These are phyloP conservation scores for Hymenoscyphus occultus DNA, from an alignment of 2,329 filamentous ascomycete genomes.

Conservation along the genomic window DNA sequence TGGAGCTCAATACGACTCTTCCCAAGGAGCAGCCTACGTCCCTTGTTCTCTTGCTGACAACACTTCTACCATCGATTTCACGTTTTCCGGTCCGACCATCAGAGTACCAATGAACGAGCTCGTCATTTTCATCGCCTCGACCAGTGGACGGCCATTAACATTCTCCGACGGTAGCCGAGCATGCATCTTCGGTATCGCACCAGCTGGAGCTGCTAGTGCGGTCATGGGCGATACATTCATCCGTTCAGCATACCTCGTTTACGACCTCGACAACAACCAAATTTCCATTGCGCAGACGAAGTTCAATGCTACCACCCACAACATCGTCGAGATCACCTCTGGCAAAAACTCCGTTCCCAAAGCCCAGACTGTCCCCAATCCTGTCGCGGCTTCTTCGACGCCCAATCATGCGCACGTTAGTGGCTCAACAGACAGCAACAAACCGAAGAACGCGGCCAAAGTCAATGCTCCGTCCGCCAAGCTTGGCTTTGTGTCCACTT, in stretches of 20 bases:
- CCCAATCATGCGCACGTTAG: slow-evolving; percentile 13
- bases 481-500: slow-evolving; percentile 25
- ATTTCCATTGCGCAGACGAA: slow-evolving; percentile 67
- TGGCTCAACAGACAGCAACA: slow-evolving; percentile 15
- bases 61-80: slow-evolving; percentile 48
- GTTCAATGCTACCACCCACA: slow-evolving; percentile 52
- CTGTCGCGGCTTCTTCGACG: slow-evolving; percentile 46
- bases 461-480: slow-evolving; percentile 19
- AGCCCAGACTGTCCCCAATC: slow-evolving; percentile 49
- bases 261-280: slow-evolving; percentile 69
- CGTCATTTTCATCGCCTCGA: slow-evolving; percentile 50
- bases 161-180: slow-evolving; percentile 53
- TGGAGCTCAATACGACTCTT: slow-evolving; percentile 55
- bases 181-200: slow-evolving; percentile 67
- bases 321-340: slow-evolving; percentile 53
- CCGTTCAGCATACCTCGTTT: slow-evolving; percentile 72
- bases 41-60: slow-evolving; percentile 51
- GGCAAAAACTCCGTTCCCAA: slow-evolving; percentile 51
- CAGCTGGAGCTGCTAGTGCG: slow-evolving; percentile 52
- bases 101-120: slow-evolving; percentile 57
- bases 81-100: slow-evolving; percentile 53
- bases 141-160: slow-evolving; percentile 44
- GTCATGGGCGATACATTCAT: slow-evolving; percentile 74
- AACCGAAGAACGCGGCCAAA: slow-evolving; percentile 16
- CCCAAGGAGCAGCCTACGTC: slow-evolving; percentile 57